Evolutionary conservation across 768 basidiomycete species (phyloP).

Genomic region (Lentinula sp.): DNA sequence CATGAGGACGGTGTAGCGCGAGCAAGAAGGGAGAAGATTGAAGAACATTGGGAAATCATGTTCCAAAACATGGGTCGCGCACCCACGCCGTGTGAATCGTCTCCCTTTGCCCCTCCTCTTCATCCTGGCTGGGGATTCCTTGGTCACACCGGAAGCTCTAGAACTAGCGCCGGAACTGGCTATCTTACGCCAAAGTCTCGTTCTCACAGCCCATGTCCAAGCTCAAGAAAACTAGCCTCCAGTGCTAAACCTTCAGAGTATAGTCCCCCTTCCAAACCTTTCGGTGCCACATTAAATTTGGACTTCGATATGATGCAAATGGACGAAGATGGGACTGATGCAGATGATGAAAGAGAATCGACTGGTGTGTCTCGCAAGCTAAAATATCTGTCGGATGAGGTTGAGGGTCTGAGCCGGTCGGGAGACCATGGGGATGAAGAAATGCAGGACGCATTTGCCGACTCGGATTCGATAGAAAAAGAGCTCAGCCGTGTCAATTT

Average conservation of each 20-base stretch:
- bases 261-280: no score
- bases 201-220: background rate
- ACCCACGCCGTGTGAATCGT: background rate
- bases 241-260: no score
- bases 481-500: background rate
- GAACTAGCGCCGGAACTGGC: background rate
- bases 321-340: background rate
- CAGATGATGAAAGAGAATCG: background rate
- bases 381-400: background rate
- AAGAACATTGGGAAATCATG: background rate
- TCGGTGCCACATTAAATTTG: background rate
- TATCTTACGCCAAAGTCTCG: constrained; percentile 1
- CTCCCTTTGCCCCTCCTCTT: background rate
- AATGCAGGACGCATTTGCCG: background rate
- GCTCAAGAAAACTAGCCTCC: no score
- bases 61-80: background rate
- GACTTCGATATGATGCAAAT: background rate
- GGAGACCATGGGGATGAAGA: background rate
- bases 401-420: background rate
- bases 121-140: background rate
- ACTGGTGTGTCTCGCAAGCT: background rate
- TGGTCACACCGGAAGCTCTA: background rate
- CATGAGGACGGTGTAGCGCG: background rate
- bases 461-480: background rate
- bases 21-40: background rate